Evolutionary conservation across 495 filamentous ascomycete genomes (phyloP), one percentile per base, ranked within the genome.

Genomic region (Neurospora sp.): DNA sequence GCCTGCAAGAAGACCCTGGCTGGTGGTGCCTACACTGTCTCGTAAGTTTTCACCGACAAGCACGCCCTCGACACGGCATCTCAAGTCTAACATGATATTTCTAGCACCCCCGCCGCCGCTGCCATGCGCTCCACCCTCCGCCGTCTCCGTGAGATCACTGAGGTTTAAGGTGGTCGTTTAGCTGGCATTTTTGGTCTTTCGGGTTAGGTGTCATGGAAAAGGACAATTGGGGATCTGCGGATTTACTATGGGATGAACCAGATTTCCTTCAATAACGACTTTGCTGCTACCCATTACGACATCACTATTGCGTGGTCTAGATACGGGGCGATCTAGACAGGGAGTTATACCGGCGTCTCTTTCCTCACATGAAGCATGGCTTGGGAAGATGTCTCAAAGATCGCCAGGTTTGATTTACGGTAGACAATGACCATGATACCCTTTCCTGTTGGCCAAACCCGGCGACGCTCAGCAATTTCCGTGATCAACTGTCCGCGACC

Each of bases 61-160:
- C 0, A 40, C 69, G 70, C 16, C 11, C 31, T 40, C 9, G 10
- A 65, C 18, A 9, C 2, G 42, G 41, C 68, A 68, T 16, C 41
- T 2, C 31, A 39, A 72, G 46, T 42, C 78, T 80, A 73, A 84
- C 76, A 70, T 46, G 46, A 48, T 42, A 71, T 42, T 31, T 1
- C 77, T 77, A 98, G 94, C 71, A 98, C 96, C 73, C 94, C 96
- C 71, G 95, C 96, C 77, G 96, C 96, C 72, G 95, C 96, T 77
- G 94, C 96, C 71, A 97, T 94, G 83, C 90, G 96, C 83, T 98
- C 95, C 75, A 99, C 96, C 77, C 96, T 99, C 84, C 92, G 96
- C 84, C 90, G 96, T 87, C 89, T 99, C 86, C 91, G 96, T 82
- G 96, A 98, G 86, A 96, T 98, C 87, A 92, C 93, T 82, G 96